Conservation (phyloP, 768 basidiomycete genomes). For the Ramaria sp. region DNA sequence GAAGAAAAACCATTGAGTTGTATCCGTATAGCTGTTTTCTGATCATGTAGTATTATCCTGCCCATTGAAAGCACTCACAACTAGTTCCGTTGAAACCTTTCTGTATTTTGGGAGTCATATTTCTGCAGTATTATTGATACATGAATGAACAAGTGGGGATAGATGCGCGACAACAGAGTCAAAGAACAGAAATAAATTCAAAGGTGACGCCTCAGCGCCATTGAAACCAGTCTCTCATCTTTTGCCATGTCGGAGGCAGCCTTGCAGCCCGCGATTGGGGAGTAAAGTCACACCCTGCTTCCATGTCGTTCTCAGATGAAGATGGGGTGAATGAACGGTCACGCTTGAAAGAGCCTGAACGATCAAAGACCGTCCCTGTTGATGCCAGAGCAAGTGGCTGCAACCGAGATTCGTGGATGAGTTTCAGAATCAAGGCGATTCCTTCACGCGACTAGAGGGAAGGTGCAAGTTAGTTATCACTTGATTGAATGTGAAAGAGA, state of each 20-base stretch:
- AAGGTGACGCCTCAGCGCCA: not conserved
- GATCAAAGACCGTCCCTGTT: not conserved
- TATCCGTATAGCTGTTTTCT: too few species aligned
- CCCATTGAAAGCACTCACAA: too few species aligned
- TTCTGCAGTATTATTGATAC: not conserved
- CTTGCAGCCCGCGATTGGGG: not conserved
- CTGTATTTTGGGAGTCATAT: not conserved
- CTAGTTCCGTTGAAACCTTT: too few species aligned
- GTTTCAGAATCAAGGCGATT: conserved; percentile 67
- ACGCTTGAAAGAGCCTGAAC: not conserved
- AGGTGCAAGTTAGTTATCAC: conserved; percentile 10
- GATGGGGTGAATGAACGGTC: not conserved
- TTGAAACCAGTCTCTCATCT: not conserved
- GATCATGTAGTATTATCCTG: too few species aligned
- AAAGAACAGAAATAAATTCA: not conserved
- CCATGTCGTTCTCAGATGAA: not conserved
- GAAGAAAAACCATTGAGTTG: too few species aligned
- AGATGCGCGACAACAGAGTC: not conserved
- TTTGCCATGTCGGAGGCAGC: not conserved
- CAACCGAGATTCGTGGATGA: conserved; percentile 69
- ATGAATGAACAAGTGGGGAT: not conserved
- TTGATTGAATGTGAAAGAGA: conserved; percentile 6
- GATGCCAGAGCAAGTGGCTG: conserved; percentile 28
- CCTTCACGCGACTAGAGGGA: conserved; percentile 68
- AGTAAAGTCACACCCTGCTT: not conserved